These are phyloP conservation scores for Phytophthora boehmeriae DNA, from an alignment of 352 stramenopile genomes.

Conservation along the genomic window DNA sequence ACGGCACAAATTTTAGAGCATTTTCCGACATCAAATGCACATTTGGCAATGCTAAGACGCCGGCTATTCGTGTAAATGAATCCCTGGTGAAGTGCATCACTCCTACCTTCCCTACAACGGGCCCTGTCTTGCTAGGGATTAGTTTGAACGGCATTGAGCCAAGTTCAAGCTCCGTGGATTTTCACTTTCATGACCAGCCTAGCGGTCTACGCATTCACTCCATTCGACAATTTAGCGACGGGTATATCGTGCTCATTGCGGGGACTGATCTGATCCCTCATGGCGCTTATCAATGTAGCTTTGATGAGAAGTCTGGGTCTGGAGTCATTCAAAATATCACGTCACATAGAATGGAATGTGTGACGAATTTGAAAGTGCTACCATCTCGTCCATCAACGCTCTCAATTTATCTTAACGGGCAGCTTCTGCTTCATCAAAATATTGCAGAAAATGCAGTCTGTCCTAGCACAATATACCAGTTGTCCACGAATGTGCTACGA, in stretches of 20 bases:
- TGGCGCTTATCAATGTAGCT: slow-evolving; percentile 35
- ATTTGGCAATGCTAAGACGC: slow-evolving; percentile 33
- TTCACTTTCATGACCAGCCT: slow-evolving; percentile 24
- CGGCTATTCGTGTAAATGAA: slow-evolving; percentile 32
- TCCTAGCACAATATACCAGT: slow-evolving; percentile 18
- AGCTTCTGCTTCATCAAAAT: slow-evolving; percentile 19
- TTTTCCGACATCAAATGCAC: slow-evolving; percentile 38
- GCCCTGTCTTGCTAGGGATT: slow-evolving; percentile 25
- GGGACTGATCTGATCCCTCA: slow-evolving; percentile 14
- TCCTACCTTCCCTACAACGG: slow-evolving; percentile 10
- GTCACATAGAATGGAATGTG: slow-evolving; percentile 20
- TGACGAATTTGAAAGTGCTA: slow-evolving; percentile 1
- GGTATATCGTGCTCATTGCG: slow-evolving; percentile 18
- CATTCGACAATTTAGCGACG: slow-evolving; percentile 8
- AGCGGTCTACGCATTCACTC: slow-evolving; percentile 15
- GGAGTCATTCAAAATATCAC: slow-evolving; percentile 20
- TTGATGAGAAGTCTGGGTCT: slow-evolving; percentile 20
- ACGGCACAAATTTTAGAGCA: slow-evolving; percentile 46
- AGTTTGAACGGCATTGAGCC: slow-evolving; percentile 50
- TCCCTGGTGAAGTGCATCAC: slow-evolving; percentile 40
- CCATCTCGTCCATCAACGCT: slow-evolving; percentile 9
- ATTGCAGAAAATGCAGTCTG: slow-evolving; percentile 22
- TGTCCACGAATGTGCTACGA: slow-evolving; percentile 17
- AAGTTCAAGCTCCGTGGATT: slow-evolving; percentile 28
- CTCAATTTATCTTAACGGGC: slow-evolving; percentile 18